phyloP scores from a whole-genome alignment of 352 stramenopile genomes.

The Globisporangium canariense region DNA sequence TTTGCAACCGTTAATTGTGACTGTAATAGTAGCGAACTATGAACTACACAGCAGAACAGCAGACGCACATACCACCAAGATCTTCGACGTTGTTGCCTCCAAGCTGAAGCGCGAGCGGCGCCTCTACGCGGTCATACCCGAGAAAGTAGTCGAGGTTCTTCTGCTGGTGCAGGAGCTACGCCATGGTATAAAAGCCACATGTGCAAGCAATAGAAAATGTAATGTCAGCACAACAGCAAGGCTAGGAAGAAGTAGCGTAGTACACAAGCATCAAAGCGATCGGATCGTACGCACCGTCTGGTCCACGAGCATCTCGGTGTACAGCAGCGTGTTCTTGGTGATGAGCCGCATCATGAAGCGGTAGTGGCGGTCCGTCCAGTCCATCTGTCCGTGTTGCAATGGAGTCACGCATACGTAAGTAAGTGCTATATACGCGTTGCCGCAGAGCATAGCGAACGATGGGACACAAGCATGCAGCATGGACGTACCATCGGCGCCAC shows the following conservation, averaged over 20 bases:
- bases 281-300: slow-evolving; percentile 83
- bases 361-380: slow-evolving; percentile 96
- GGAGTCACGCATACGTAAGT: no score
- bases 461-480: neutral
- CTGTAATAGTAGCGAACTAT: no score
- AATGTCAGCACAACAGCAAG: neutral
- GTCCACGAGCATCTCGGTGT: slow-evolving; percentile 99
- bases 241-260: neutral
- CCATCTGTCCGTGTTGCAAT: slow-evolving; percentile 76
- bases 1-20: neutral
- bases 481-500: slow-evolving; percentile 17
- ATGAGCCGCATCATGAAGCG: slow-evolving; percentile 93
- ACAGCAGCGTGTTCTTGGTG: slow-evolving; percentile 92
- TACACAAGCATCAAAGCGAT: neutral
- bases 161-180: slow-evolving; percentile 83
- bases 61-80: slow-evolving; percentile 48
- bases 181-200: no score
- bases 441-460: neutral
- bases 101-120: slow-evolving; percentile 92
- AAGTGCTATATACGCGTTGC: neutral
- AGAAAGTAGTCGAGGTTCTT: slow-evolving; percentile 90
- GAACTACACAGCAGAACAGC: no score
- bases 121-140: slow-evolving; percentile 75
- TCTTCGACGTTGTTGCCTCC: slow-evolving; percentile 89
- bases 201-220: neutral